Conservation (phyloP, 208 protist species). For the Crithidia mellificae region DNA sequence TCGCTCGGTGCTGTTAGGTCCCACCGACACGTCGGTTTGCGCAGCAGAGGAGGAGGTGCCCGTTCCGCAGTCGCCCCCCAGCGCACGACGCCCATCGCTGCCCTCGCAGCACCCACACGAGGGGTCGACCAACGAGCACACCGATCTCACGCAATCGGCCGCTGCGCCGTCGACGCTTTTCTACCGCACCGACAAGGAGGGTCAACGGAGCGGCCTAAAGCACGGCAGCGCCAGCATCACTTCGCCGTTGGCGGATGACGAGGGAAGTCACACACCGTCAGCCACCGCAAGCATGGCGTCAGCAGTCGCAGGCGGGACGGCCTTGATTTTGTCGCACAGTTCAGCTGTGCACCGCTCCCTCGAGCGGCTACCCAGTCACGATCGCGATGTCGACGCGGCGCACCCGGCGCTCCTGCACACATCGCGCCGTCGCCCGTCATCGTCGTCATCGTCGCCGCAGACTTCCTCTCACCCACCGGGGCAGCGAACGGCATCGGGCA, state of each 20-base stretch:
- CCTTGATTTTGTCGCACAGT: not conserved
- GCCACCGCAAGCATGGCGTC: not conserved
- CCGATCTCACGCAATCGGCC: not conserved
- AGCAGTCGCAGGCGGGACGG: not conserved
- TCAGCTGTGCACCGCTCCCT: slow-evolving; percentile 7
- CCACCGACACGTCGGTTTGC: slow-evolving; percentile 4
- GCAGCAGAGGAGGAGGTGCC: not conserved
- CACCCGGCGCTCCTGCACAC: too few species aligned
- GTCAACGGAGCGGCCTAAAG: not conserved
- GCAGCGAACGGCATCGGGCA: not conserved
- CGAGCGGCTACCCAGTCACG: not conserved
- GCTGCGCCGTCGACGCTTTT: not conserved
- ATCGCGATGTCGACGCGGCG: not conserved
- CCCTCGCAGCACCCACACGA: not conserved
- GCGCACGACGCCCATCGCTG: not conserved
- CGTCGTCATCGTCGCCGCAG: not conserved
- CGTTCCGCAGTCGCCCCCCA: not conserved
- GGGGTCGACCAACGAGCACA: too few species aligned
- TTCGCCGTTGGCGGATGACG: not conserved
- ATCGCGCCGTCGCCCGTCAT: not conserved
- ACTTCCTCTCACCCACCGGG: not conserved
- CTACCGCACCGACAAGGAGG: not conserved
- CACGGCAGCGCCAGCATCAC: not conserved
- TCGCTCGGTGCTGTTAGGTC: not conserved
- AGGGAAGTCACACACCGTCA: not conserved